Evolutionary conservation across 257 asterid species (phyloP).

Genomic region (Leonotis leonurus): DNA sequence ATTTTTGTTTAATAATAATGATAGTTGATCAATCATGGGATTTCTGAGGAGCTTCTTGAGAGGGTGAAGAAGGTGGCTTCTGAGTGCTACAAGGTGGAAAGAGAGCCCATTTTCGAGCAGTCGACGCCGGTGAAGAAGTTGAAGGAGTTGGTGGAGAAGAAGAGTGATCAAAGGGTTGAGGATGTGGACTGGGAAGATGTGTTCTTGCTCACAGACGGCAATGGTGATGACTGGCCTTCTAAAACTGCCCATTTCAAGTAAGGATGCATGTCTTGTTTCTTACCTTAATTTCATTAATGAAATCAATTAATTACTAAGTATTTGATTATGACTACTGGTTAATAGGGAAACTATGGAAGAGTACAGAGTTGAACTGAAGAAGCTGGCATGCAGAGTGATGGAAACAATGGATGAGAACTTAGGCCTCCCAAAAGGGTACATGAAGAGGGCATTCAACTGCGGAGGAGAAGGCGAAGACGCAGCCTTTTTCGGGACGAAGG

Average conservation of each 20-base stretch:
- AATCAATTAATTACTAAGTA: too few species aligned
- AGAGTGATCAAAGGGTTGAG: slow-evolving; percentile 27
- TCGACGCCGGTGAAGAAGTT: slow-evolving; percentile 40
- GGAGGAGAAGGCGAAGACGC: neutral
- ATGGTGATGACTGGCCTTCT: slow-evolving; percentile 52
- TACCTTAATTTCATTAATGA: too few species aligned
- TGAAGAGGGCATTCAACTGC: slow-evolving; percentile 35
- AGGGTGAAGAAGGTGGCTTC: slow-evolving; percentile 48
- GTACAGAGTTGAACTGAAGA: slow-evolving; percentile 41
- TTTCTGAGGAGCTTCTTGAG: slow-evolving; percentile 50
- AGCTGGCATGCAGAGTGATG: slow-evolving; percentile 41
- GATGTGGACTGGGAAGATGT: slow-evolving; percentile 74
- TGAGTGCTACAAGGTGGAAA: slow-evolving; percentile 47
- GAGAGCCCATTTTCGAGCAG: slow-evolving; percentile 38
- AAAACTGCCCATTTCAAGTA: slow-evolving; percentile 46
- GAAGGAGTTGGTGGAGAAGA: slow-evolving; percentile 33
- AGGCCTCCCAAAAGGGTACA: slow-evolving; percentile 44
- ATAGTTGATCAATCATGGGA: slow-evolving; percentile 62
- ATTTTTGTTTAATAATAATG: neutral
- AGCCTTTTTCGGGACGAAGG: slow-evolving; percentile 66
- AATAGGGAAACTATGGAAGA: slow-evolving; percentile 60
- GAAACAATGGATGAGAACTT: slow-evolving; percentile 51
- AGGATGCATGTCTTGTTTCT: too few species aligned
- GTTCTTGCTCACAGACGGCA: slow-evolving; percentile 54
- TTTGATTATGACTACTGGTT: too few species aligned